These are phyloP conservation scores for Alternaria alternata DNA, from an alignment of 2,329 filamentous ascomycete species.

Conservation along the genomic window DNA sequence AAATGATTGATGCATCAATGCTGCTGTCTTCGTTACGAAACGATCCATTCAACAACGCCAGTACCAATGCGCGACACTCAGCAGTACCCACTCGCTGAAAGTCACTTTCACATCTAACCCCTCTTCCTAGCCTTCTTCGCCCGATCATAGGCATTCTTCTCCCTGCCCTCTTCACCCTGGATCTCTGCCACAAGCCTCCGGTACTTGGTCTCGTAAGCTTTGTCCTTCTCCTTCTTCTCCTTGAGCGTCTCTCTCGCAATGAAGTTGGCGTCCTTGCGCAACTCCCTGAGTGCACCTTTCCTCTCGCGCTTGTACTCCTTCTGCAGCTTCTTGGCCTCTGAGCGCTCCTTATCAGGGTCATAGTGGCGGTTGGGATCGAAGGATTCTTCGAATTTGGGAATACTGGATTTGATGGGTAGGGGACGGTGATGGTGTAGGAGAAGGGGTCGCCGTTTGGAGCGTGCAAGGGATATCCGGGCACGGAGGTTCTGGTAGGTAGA, in stretches of 20 bases:
- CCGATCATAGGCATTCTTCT: conserved; percentile 87
- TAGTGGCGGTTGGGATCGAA: conserved; percentile 98
- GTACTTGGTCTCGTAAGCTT: conserved; percentile 96
- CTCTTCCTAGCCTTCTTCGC: conserved; percentile 78
- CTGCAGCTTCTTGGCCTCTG: conserved; percentile 82
- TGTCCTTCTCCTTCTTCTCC: conserved; percentile 92
- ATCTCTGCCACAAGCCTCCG: conserved; percentile 92
- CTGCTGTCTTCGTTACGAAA: background rate
- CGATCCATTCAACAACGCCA: background rate
- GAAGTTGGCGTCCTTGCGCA: conserved; percentile 95
- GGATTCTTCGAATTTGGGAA: conserved; percentile 95
- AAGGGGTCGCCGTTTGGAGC: conserved; percentile 76
- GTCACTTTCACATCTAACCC: background rate
- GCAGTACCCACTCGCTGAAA: background rate
- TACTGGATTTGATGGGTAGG: conserved; percentile 82
- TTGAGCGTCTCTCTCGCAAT: conserved; percentile 88
- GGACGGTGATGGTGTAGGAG: conserved; percentile 89
- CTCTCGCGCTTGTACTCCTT: conserved; percentile 93
- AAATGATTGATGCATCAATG: background rate
- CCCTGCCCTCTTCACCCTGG: conserved; percentile 88
- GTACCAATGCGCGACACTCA: background rate
- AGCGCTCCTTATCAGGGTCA: conserved; percentile 90
- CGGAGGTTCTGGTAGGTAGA: conserved; percentile 68
- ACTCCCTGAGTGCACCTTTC: conserved; percentile 92
- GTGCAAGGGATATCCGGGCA: conserved; percentile 68